Evolutionary conservation across 2,329 filamentous ascomycete genomes (phyloP).

Genomic region (Penicillium verrucosum): DNA sequence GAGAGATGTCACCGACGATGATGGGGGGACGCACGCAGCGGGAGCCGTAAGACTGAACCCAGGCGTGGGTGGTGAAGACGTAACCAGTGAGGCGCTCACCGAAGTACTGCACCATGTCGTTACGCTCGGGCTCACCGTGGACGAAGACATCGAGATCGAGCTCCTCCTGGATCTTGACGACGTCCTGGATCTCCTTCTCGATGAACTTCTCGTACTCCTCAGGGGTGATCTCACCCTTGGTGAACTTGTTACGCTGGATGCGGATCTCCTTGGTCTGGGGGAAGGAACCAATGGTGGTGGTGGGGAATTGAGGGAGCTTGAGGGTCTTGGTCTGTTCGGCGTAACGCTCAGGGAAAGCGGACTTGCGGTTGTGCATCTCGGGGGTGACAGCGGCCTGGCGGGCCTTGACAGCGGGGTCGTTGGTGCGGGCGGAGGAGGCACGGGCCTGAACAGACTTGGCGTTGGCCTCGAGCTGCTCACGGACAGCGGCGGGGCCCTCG

Average conservation of each 20-base stretch:
- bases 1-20: conserved; percentile 97
- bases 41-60: conserved; percentile 98
- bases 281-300: conserved; percentile 99
- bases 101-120: conserved; percentile 99
- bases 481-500: conserved; percentile 81
- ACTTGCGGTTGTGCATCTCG: conserved; percentile 89
- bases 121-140: conserved; percentile 98
- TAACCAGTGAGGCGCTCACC: conserved; percentile 96
- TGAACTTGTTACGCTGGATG: conserved; percentile 94
- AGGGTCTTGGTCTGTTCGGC: conserved; percentile 86
- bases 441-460: conserved; percentile 90
- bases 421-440: conserved; percentile 89
- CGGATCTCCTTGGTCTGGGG: conserved; percentile 99
- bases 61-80: conserved; percentile 90
- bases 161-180: conserved; percentile 96
- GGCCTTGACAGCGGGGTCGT: conserved; percentile 96
- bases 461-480: conserved; percentile 90
- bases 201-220: conserved; percentile 98
- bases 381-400: conserved; percentile 83
- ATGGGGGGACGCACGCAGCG: conserved; percentile 98
- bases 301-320: conserved; percentile 94
- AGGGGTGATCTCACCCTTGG: conserved; percentile 93
- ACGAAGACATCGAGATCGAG: conserved; percentile 96
- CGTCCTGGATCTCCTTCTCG: conserved; percentile 94
- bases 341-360: conserved; percentile 80